These are phyloP conservation scores for Leccinum pellstonianum DNA, from an alignment of 768 basidiomycete species.

Conservation along the genomic window DNA sequence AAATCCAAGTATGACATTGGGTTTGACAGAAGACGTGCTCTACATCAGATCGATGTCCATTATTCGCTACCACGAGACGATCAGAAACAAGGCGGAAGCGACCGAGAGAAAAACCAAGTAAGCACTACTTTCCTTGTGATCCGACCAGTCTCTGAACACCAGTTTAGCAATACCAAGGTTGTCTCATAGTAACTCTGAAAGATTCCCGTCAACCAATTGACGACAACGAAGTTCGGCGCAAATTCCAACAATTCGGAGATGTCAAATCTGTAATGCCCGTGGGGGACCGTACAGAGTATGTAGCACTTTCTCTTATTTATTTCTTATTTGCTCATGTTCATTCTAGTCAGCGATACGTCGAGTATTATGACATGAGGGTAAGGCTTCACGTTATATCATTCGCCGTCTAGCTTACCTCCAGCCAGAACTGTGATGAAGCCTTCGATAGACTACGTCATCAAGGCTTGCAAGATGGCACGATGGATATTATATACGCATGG, in stretches of 20 bases:
- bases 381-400: slow-evolving; percentile 22
- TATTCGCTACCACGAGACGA: slow-evolving; percentile 94
- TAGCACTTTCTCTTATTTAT: not conserved
- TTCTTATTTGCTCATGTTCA: slow-evolving; percentile 6
- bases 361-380: slow-evolving; percentile 89
- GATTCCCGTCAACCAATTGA: slow-evolving; percentile 73
- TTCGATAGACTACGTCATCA: slow-evolving; percentile 79
- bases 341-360: slow-evolving; percentile 82
- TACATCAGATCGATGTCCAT: slow-evolving; percentile 90
- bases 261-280: slow-evolving; percentile 76
- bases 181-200: slow-evolving; percentile 73
- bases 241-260: slow-evolving; percentile 89
- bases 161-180: slow-evolving; percentile 74
- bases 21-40: slow-evolving; percentile 5
- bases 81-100: slow-evolving; percentile 53
- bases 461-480: slow-evolving; percentile 77
- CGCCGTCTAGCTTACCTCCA: slow-evolving; percentile 8
- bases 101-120: slow-evolving; percentile 83
- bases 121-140: slow-evolving; percentile 6
- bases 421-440: slow-evolving; percentile 73
- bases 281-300: slow-evolving; percentile 62
- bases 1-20: not conserved
- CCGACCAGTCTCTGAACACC: slow-evolving; percentile 9
- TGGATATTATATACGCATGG: slow-evolving; percentile 88
- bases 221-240: slow-evolving; percentile 80